A percentile compares a stretch with the other conserved stretches of the same genome.
These are phyloP conservation scores for Paecilomyces sp. DNA, from an alignment of 2,329 filamentous ascomycete species.

Conservation along the genomic window DNA sequence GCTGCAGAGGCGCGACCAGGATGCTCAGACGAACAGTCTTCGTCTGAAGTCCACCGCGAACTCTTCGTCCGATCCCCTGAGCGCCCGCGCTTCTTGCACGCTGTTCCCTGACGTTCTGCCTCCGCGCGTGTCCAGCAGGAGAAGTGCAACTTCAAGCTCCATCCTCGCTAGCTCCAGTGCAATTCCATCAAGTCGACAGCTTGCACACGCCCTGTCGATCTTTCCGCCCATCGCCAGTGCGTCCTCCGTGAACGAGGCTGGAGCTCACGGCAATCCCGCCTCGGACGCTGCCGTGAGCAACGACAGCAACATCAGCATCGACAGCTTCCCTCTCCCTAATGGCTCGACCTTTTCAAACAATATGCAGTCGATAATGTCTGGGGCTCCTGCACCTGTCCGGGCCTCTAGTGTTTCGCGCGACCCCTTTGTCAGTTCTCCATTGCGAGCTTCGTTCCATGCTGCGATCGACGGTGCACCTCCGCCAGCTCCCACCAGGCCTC, in stretches of 20 bases:
- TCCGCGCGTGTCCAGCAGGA: constrained; percentile 22
- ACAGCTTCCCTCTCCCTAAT: not conserved
- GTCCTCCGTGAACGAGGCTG: not conserved
- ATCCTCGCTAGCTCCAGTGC: constrained; percentile 6
- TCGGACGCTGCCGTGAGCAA: not conserved
- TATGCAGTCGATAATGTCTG: constrained; percentile 1
- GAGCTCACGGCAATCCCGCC: not conserved
- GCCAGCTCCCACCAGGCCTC: constrained; percentile 26
- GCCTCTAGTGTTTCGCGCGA: constrained; percentile 4
- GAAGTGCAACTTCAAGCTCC: constrained; percentile 9
- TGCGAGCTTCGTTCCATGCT: not conserved
- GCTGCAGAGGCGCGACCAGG: not conserved
- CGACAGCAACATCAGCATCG: not conserved
- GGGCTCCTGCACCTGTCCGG: constrained; percentile 3
- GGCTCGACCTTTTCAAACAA: not conserved
- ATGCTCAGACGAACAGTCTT: not conserved
- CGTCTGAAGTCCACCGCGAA: not conserved
- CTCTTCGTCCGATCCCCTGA: not conserved
- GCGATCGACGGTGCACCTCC: constrained; percentile 25
- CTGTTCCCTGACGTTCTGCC: constrained; percentile 26
- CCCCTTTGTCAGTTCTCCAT: not conserved
- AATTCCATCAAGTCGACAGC: constrained; percentile 6
- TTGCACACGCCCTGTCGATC: not conserved
- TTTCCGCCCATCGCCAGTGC: not conserved
- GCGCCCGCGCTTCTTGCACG: not conserved